These are phyloP conservation scores for Phoenix dactylifera DNA, from an alignment of 176 grass and related monocot species.

Conservation along the genomic window DNA sequence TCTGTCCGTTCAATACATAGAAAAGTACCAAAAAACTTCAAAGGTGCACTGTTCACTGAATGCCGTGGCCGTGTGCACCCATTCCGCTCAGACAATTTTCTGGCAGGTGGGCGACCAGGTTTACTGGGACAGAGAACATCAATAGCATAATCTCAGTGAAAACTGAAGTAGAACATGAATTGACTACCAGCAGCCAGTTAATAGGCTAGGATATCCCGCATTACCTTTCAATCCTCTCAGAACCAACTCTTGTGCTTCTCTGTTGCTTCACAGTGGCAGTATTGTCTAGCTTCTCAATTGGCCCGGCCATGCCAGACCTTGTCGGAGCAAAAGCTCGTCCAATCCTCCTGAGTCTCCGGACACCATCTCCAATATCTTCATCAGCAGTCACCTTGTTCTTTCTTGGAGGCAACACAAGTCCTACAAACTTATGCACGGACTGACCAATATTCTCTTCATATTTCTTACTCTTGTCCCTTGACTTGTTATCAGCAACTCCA, in stretches of 20 bases:
- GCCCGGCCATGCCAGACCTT: constrained; percentile 38
- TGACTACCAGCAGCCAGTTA: background rate
- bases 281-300: constrained; percentile 69
- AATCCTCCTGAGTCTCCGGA: constrained; percentile 47
- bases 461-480: constrained; percentile 68
- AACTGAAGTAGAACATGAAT: too few relatives aligned
- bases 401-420: constrained; percentile 65
- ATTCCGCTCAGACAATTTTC: constrained; percentile 78
- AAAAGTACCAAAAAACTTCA: constrained; percentile 47
- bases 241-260: constrained; percentile 55
- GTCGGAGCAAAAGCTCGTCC: constrained; percentile 46
- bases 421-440: constrained; percentile 61
- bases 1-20: background rate
- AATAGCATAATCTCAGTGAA: background rate
- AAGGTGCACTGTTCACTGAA: constrained; percentile 33
- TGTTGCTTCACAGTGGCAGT: constrained; percentile 53
- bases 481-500: constrained; percentile 57
- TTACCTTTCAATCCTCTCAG: constrained; percentile 76
- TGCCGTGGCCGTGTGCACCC: constrained; percentile 41
- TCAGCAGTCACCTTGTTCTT: constrained; percentile 59
- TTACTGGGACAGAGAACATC: constrained; percentile 37
- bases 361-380: constrained; percentile 63
- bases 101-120: constrained; percentile 62
- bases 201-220: constrained; percentile 6
- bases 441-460: constrained; percentile 46